Evolutionary conservation across 2,329 filamentous ascomycete genomes (phyloP).

Genomic region (Hawksworthiomyces lignivorus): DNA sequence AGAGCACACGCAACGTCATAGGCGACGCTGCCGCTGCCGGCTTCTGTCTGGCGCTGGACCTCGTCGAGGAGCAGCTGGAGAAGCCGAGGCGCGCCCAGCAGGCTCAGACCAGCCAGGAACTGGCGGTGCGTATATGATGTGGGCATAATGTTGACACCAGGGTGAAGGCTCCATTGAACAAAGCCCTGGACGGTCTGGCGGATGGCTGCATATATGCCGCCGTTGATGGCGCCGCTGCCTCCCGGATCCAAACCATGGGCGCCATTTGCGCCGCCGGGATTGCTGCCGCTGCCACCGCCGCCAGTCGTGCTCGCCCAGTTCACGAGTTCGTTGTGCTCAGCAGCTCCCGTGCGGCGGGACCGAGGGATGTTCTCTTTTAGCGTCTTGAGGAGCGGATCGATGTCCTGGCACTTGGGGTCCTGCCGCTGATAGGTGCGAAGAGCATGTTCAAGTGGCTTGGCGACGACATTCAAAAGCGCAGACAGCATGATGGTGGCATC

Average conservation of each 20-base stretch:
- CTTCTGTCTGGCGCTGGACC: constrained; percentile 52
- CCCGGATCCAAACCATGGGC: no score
- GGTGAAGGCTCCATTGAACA: constrained; percentile 58
- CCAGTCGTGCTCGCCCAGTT: constrained; percentile 43
- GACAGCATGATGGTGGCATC: constrained; percentile 65
- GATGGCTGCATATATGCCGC: constrained; percentile 50
- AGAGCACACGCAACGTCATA: constrained; percentile 64
- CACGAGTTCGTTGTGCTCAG: constrained; percentile 60
- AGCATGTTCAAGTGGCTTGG: constrained; percentile 59
- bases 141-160: constrained; percentile 44
- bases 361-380: constrained; percentile 53
- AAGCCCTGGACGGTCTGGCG: constrained; percentile 55
- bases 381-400: constrained; percentile 60
- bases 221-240: constrained; percentile 16
- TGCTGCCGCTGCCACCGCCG: neutral
- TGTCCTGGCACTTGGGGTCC: constrained; percentile 59
- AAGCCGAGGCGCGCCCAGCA: constrained; percentile 55
- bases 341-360: constrained; percentile 53
- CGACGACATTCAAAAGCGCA: constrained; percentile 63
- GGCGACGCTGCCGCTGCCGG: constrained; percentile 50
- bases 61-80: constrained; percentile 60
- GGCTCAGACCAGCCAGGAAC: constrained; percentile 50
- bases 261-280: neutral
- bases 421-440: constrained; percentile 59
- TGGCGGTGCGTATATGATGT: constrained; percentile 67